phyloP scores from a whole-genome alignment of 2,329 filamentous ascomycete species.

The Alternaria sp. region DNA sequence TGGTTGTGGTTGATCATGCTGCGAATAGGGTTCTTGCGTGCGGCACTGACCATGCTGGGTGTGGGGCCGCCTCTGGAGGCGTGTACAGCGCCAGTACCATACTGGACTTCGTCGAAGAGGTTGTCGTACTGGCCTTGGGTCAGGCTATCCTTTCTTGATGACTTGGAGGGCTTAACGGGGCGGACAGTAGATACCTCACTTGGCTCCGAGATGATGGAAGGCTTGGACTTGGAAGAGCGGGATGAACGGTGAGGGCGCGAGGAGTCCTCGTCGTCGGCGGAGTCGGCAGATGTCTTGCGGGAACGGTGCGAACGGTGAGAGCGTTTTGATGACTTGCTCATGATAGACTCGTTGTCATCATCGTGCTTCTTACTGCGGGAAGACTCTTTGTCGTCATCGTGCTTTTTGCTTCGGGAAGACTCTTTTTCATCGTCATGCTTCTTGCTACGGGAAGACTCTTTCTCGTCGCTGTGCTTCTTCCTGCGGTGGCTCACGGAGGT shows the following conservation, averaged over 20 bases:
- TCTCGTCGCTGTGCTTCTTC: conserved; percentile 17
- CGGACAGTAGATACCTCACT: conserved; percentile 46
- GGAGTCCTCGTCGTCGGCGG: conserved; percentile 25
- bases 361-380: conserved; percentile 4
- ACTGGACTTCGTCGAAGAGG: conserved; percentile 36
- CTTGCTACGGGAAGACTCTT: conserved; percentile 2
- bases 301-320: conserved; percentile 33
- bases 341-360: conserved; percentile 25
- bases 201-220: conserved; percentile 37
- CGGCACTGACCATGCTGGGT: conserved; percentile 46
- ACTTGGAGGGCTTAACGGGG: conserved; percentile 30
- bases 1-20: conserved; percentile 44
- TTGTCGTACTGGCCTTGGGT: conserved; percentile 37
- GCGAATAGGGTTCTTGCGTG: conserved; percentile 42
- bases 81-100: conserved; percentile 41
- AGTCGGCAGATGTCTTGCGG: conserved; percentile 32
- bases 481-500: conserved; percentile 28
- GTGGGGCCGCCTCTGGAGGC: conserved; percentile 43
- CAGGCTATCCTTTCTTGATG: conserved; percentile 41
- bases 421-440: not conserved
- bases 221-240: conserved; percentile 17
- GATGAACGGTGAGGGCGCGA: conserved; percentile 25
- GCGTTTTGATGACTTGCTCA: conserved; percentile 41
- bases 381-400: conserved; percentile 25
- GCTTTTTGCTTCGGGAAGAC: not conserved